phyloP scores from a whole-genome alignment of 2,329 filamentous ascomycete species.

The Macrophomina pseudophaseolina region DNA sequence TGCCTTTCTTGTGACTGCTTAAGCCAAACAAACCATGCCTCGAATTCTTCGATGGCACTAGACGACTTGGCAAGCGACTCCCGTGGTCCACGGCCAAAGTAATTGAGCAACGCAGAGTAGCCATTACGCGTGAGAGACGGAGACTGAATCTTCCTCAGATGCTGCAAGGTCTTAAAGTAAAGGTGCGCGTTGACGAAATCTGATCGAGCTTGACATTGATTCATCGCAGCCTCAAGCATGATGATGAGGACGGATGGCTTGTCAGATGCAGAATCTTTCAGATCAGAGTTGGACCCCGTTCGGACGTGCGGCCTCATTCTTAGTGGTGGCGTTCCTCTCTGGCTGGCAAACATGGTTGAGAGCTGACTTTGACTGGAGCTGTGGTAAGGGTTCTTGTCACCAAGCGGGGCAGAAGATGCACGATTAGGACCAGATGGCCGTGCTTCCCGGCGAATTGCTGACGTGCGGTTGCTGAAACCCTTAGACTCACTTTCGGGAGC shows the following conservation, averaged over 20 bases:
- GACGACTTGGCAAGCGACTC: conserved; percentile 73
- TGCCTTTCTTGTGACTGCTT: conserved; percentile 82
- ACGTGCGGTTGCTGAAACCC: conserved; percentile 74
- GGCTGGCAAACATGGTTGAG: conserved; percentile 45
- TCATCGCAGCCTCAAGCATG: conserved; percentile 78
- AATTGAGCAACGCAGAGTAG: conserved; percentile 72
- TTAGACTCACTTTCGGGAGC: conserved; percentile 65
- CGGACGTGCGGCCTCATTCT: conserved; percentile 42
- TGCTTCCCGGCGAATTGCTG: conserved; percentile 46
- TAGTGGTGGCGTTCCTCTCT: conserved; percentile 38
- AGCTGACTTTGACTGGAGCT: conserved; percentile 43
- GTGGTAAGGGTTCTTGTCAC: conserved; percentile 60
- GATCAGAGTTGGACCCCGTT: conserved; percentile 43
- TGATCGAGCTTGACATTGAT: conserved; percentile 76
- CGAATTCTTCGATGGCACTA: conserved; percentile 76
- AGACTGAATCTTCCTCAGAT: conserved; percentile 68
- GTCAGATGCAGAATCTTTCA: conserved; percentile 39
- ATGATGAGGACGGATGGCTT: conserved; percentile 63
- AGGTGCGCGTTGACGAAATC: conserved; percentile 84
- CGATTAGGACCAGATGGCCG: conserved; percentile 34
- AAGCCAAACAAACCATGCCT: conserved; percentile 81
- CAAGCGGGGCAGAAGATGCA: conserved; percentile 30
- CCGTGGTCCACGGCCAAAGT: conserved; percentile 73
- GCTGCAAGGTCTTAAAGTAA: conserved; percentile 82
- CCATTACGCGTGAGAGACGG: conserved; percentile 68